A percentile compares a stretch with the other conserved stretches of the same genome.
These are phyloP conservation scores for Starmerella stigmatis DNA, from an alignment of 805 yeast genomes.

Conservation along the genomic window DNA sequence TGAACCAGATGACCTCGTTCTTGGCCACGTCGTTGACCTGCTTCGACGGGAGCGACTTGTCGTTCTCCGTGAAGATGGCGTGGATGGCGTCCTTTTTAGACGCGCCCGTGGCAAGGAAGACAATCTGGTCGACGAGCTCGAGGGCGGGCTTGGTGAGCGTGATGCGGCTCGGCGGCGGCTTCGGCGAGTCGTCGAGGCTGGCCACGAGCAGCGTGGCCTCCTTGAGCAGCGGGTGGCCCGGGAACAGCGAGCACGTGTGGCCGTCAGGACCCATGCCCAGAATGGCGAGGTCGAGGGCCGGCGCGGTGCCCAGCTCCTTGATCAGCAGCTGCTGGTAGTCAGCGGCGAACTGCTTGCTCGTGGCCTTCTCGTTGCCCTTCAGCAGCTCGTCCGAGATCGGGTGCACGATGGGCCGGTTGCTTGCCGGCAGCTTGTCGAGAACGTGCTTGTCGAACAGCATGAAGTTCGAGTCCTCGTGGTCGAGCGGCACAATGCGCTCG, in stretches of 20 bases:
- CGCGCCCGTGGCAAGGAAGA: conserved; percentile 84
- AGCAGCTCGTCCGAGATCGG: conserved; percentile 44
- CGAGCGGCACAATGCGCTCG: conserved; percentile 78
- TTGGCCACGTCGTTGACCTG: conserved; percentile 50
- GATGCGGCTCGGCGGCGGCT: conserved; percentile 85
- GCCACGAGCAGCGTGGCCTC: conserved; percentile 48
- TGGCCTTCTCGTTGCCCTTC: conserved; percentile 6
- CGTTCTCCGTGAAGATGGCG: conserved; percentile 48
- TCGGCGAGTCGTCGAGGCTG: conserved; percentile 71
- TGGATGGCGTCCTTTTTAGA: conserved; percentile 65
- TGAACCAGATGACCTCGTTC: conserved; percentile 65
- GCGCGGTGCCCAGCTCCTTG: conserved; percentile 30
- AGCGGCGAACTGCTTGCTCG: conserved; percentile 19
- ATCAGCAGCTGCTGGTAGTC: conserved; percentile 57
- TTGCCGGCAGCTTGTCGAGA: conserved; percentile 34
- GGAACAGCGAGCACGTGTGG: conserved; percentile 88
- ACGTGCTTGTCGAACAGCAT: conserved; percentile 64
- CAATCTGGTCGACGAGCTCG: conserved; percentile 42
- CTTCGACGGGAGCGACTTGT: conserved; percentile 48
- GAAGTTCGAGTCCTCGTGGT: conserved; percentile 75
- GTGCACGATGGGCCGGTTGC: conserved; percentile 20
- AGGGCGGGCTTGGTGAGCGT: conserved; percentile 76
- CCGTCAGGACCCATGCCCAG: conserved; percentile 96
- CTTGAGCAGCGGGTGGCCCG: conserved; percentile 57
- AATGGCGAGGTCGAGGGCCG: conserved; percentile 49